Base-by-base conservation (phyloP, 2,329 filamentous ascomycete species). In the Nemania abortiva region DNA sequence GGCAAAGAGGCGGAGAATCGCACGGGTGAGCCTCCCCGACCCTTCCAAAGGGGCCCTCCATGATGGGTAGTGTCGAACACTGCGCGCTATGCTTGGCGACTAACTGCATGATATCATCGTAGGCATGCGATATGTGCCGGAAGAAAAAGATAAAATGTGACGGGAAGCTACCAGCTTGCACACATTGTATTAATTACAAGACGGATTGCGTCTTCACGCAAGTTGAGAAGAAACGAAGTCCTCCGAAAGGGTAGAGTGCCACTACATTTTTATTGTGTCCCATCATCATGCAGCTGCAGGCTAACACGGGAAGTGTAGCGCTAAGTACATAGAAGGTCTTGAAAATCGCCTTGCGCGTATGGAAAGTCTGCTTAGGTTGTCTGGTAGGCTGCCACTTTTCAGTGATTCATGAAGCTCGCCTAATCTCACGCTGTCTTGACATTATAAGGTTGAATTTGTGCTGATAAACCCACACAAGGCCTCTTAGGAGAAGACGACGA, bases 141-240 rank as follows among this genome's bases (percentile, higher is more conserved):
- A 78, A 78, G 67, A 78, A 78, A 66, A 78, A 78, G 86, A 96
- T 98, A 82, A 98, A 98, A 83, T 98, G 95, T 82, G 96, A 98
- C 79, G 95, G 96, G 74, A 97, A 97, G 83, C 89, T 97, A 82
- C 95, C 96, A 45, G 90, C 94, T 69, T 99, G 96, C 82, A 95
- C 93, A 7, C 96, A 98, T 82, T 99, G 95, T 81, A 92, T 92
- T 80, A 98, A 98, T 81, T 98, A 98, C 85, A 98, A 98, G 86
- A 98, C 95, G 5, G 94, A 97, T 76, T 99, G 95, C 81, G 89
- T 97, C 75, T 98, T 98, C 79, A 98, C 96, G 0, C 94, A 97
- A 79, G 95, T 98, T 45, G 96, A 99, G 84, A 99, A 99, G 90
- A 99, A 99, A 87, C 89, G 96, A 68, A 96, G 92, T 80, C 95